Evolutionary conservation across 192 early-diverging fungal genomes (phyloP).

Genomic region (Linnemannia elongata): DNA sequence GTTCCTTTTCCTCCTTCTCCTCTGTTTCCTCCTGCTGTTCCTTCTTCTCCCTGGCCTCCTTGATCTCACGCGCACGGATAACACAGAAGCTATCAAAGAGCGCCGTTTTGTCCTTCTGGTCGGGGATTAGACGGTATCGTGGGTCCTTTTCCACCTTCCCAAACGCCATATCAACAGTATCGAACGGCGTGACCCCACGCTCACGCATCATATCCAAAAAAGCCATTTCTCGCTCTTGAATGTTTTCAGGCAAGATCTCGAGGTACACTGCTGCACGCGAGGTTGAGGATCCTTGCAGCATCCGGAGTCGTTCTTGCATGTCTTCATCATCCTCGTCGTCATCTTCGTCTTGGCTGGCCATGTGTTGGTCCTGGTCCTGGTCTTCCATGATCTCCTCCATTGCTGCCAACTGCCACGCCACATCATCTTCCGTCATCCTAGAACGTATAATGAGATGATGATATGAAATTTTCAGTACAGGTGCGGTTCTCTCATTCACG

Average conservation of each 20-base stretch:
- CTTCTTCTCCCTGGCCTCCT: slow-evolving; percentile 60
- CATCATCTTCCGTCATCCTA: slow-evolving; percentile 76
- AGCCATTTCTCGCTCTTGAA: slow-evolving; percentile 32
- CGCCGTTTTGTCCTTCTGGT: slow-evolving; percentile 68
- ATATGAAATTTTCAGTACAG: background rate
- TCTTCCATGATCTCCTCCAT: slow-evolving; percentile 59
- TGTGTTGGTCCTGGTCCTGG: slow-evolving; percentile 32
- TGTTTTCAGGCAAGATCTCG: slow-evolving; percentile 36
- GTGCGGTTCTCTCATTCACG: background rate
- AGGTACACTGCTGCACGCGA: background rate
- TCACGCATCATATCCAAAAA: slow-evolving; percentile 71
- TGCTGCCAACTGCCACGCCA: slow-evolving; percentile 68
- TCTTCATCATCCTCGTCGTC: slow-evolving; percentile 47
- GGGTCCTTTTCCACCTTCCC: slow-evolving; percentile 74
- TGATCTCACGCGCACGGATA: slow-evolving; percentile 68
- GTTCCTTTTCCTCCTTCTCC: background rate
- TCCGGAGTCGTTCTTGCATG: slow-evolving; percentile 29
- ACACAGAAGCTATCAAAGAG: slow-evolving; percentile 84
- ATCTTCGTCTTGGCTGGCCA: slow-evolving; percentile 30
- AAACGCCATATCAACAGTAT: slow-evolving; percentile 80
- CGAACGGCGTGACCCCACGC: slow-evolving; percentile 78
- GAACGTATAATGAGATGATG: background rate
- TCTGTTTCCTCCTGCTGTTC: slow-evolving; percentile 44
- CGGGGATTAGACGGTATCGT: slow-evolving; percentile 54
- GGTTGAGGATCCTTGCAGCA: slow-evolving; percentile 28